Percentiles rank a stretch among this genome's conserved stretches.
Evolutionary conservation across 495 filamentous ascomycete genomes (phyloP).

Genomic region (Aspergillus baeticus): DNA sequence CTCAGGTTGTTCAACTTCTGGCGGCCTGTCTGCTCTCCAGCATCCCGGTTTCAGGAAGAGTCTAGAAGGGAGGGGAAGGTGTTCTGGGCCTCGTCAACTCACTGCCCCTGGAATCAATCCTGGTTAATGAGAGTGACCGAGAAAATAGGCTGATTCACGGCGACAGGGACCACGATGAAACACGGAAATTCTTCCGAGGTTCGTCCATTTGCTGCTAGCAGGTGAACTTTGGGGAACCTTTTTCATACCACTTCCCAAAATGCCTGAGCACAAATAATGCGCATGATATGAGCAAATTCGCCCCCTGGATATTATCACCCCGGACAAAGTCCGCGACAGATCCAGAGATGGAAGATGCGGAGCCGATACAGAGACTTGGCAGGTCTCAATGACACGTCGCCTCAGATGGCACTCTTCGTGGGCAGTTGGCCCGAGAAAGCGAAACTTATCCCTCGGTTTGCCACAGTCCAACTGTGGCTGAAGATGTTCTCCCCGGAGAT

Average conservation of each 20-base stretch:
- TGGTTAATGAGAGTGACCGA: background rate
- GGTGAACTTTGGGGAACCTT: background rate
- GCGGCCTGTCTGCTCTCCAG: background rate
- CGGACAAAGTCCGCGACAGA: slow-evolving; percentile 2
- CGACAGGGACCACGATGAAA: background rate
- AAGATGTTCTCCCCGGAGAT: slow-evolving; percentile 6
- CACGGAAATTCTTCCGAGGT: background rate
- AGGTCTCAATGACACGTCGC: slow-evolving; percentile 6
- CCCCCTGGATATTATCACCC: background rate
- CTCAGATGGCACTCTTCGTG: background rate
- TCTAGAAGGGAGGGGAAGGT: slow-evolving; percentile 1
- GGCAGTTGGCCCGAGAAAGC: slow-evolving; percentile 1
- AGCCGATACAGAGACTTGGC: slow-evolving; percentile 7
- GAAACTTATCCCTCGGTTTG: background rate
- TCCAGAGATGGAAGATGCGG: background rate
- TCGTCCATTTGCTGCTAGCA: background rate
- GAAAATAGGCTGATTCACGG: slow-evolving; percentile 4
- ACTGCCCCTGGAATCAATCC: background rate
- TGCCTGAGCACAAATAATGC: background rate
- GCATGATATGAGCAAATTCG: background rate
- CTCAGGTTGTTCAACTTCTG: background rate
- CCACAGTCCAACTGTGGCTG: background rate
- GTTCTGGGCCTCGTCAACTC: slow-evolving; percentile 2
- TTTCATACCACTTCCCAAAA: background rate
- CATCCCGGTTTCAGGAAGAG: background rate